Evolutionary conservation across 192 early-diverging fungal species (phyloP), one percentile per base, ranked within the genome.

Genomic region (Ambispora gerdemannii): DNA sequence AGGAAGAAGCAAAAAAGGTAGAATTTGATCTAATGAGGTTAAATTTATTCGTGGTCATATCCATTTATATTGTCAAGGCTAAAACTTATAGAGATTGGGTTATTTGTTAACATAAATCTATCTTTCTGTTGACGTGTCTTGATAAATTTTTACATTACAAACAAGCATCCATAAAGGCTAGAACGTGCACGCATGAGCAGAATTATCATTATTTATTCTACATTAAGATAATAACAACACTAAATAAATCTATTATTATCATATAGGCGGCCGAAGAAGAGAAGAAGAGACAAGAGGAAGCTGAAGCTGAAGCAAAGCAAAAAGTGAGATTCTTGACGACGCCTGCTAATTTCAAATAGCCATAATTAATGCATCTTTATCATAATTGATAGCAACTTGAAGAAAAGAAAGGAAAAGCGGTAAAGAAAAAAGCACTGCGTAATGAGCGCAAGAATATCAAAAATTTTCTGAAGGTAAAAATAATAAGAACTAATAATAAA

Each of bases 381-480:
- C 38, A 10, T 43, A 43, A 43, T 10, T 43, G 38, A 43, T 59
- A 70, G 68, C 55, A 70, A 70, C 35, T 33, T 4, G 89, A 84
- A 63, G 83, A 82, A 30, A 70, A 77, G 38, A 80, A 77, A 62
- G 80, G 78, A 49, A 84, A 83, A 33, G 85, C 85, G 55, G 75
- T 67, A 28, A 77, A 66, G 66, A 82, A 83, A 73, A 87, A 75
- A 67, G 50, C 51, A 47, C 77, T 90, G 69, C 81, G 87, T n/a
- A 91, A 90, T 73, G 87, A 91, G 67, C 84, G 85, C 60, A 93
- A 92, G 75, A 84, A 79, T 19, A 84, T 93, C 61, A 84, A 84
- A 67, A 81, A 81, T 17, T 56, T 87, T 2, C 67, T 83, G 28
- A 82, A 80, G 65, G 81, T 80, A 67, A 22, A 4, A 34, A 32